phyloP scores from a whole-genome alignment of 2,329 filamentous ascomycete species.

The Fusarium sp. region DNA sequence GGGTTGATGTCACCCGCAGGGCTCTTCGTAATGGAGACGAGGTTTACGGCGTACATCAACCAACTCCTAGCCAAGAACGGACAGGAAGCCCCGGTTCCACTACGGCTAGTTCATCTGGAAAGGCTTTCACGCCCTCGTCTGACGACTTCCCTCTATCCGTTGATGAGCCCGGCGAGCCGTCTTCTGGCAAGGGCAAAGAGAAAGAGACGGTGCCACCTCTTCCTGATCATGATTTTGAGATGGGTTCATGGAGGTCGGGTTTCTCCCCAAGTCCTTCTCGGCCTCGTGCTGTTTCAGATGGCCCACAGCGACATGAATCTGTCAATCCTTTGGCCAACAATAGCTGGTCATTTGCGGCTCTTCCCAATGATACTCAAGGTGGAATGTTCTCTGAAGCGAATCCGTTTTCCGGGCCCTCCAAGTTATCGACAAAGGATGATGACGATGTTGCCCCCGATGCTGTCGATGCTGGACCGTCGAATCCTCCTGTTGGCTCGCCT shows the following conservation, averaged over 20 bases:
- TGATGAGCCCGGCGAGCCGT: slow-evolving; percentile 17
- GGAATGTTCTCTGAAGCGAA: slow-evolving; percentile 4
- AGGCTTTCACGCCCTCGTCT: slow-evolving; percentile 40
- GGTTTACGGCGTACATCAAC: slow-evolving; percentile 2
- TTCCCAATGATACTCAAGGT: slow-evolving; percentile 47
- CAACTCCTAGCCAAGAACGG: slow-evolving; percentile 7
- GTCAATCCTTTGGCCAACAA: slow-evolving; percentile 68
- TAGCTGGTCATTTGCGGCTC: slow-evolving; percentile 67
- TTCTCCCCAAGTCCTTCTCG: slow-evolving; percentile 48
- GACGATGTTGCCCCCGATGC: not conserved
- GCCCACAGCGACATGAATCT: slow-evolving; percentile 57
- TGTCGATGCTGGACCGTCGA: slow-evolving; percentile 4
- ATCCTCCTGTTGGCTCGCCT: not conserved
- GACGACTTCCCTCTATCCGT: slow-evolving; percentile 34
- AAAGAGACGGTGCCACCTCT: slow-evolving; percentile 21
- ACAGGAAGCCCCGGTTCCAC: slow-evolving; percentile 41
- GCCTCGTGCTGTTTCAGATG: slow-evolving; percentile 68
- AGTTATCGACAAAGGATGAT: slow-evolving; percentile 4
- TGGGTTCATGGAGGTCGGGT: slow-evolving; percentile 15
- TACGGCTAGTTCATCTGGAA: slow-evolving; percentile 42
- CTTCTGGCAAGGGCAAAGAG: slow-evolving; percentile 34
- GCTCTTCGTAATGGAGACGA: slow-evolving; percentile 38
- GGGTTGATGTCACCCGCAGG: slow-evolving; percentile 64
- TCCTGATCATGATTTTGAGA: slow-evolving; percentile 16
- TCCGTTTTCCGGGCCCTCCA: not conserved